phyloP scores from a whole-genome alignment of 225 moss, liverwort and hornwort species.

The Pseudoscleropodium purum region DNA sequence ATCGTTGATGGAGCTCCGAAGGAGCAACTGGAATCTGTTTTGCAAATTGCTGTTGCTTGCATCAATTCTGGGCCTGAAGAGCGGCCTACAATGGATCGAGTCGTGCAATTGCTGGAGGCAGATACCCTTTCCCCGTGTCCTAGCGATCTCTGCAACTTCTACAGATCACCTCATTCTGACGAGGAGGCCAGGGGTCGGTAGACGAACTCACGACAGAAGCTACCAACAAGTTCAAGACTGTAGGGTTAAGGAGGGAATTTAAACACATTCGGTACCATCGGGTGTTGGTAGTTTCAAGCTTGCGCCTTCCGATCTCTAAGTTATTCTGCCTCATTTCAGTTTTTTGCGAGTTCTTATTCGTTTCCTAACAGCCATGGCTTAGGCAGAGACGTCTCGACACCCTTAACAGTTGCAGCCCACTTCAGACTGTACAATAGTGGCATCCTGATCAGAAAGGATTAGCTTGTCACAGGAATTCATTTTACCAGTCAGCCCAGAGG shows the following conservation, averaged over 20 bases:
- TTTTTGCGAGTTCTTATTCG: slow-evolving; percentile 13
- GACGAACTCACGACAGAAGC: neutral
- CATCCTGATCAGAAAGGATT: neutral
- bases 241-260: neutral
- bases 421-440: slow-evolving; percentile 25
- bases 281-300: slow-evolving; percentile 2
- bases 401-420: slow-evolving; percentile 2
- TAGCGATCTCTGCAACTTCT: slow-evolving; percentile 65
- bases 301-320: neutral
- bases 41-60: slow-evolving; percentile 67
- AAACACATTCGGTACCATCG: neutral
- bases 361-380: slow-evolving; percentile 8
- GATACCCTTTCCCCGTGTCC: slow-evolving; percentile 72
- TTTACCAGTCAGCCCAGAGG: neutral
- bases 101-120: slow-evolving; percentile 77
- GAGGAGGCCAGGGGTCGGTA: slow-evolving; percentile 40
- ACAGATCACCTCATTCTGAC: slow-evolving; percentile 49
- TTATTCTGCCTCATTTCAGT: neutral
- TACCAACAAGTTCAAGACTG: neutral
- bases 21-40: slow-evolving; percentile 72
- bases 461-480: slow-evolving; percentile 4
- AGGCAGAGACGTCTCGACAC: neutral
- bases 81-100: slow-evolving; percentile 82
- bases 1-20: slow-evolving; percentile 52
- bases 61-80: slow-evolving; percentile 53